phyloP scores from a whole-genome alignment of 2,329 filamentous ascomycete species.

The Ceratocystis diversiconidia region DNA sequence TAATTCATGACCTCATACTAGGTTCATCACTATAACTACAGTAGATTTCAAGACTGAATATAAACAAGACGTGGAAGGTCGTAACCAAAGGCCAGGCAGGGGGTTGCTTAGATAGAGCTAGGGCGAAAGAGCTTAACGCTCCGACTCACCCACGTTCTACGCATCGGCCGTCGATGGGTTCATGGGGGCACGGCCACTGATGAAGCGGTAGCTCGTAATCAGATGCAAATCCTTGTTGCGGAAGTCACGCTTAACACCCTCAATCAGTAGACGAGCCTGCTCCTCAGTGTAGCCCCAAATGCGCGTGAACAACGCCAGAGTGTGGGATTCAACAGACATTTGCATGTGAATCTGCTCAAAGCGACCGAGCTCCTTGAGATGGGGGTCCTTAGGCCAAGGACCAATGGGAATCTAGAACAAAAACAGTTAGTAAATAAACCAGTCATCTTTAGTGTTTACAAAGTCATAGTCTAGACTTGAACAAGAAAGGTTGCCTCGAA shows the following conservation, averaged over 20 bases:
- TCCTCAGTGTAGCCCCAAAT: slow-evolving; percentile 29
- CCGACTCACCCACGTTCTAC: background rate
- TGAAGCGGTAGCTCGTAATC: slow-evolving; percentile 27
- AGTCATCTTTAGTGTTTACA: too few species aligned
- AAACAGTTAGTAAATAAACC: background rate
- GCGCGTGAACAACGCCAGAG: slow-evolving; percentile 28
- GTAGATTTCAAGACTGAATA: background rate
- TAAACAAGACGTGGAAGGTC: too few species aligned
- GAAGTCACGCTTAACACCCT: slow-evolving; percentile 29
- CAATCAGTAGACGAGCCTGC: slow-evolving; percentile 30
- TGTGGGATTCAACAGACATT: slow-evolving; percentile 31
- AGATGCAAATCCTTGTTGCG: slow-evolving; percentile 25
- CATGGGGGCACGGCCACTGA: slow-evolving; percentile 22
- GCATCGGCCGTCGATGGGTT: background rate
- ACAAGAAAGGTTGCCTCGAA: too few species aligned
- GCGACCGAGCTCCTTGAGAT: slow-evolving; percentile 27
- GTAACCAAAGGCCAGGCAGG: background rate
- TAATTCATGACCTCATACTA: background rate
- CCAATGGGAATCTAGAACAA: slow-evolving; percentile 27
- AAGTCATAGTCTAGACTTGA: background rate
- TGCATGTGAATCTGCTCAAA: slow-evolving; percentile 30
- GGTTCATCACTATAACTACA: background rate
- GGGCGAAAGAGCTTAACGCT: background rate
- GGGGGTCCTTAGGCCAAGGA: slow-evolving; percentile 27
- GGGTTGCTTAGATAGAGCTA: background rate